Evolutionary conservation across 192 early-diverging fungal genomes (phyloP).

Genomic region (Mortierella claussenii): DNA sequence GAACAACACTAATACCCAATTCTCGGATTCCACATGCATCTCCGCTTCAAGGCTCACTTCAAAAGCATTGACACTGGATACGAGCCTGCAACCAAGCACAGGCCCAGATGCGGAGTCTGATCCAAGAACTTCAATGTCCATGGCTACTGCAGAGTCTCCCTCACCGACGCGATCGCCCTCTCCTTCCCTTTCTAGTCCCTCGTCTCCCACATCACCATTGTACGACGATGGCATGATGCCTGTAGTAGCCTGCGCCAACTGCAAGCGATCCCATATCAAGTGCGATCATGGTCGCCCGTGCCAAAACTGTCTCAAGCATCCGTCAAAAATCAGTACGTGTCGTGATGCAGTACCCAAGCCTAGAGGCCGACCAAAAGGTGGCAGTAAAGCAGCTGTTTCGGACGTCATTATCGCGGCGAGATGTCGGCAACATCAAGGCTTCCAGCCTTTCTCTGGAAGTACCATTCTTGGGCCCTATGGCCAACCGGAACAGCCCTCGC

Average conservation of each 20-base stretch:
- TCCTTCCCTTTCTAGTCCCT: constrained; percentile 7
- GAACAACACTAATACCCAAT: not conserved
- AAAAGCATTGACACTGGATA: not conserved
- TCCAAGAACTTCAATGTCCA: constrained; percentile 12
- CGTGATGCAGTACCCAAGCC: constrained; percentile 42
- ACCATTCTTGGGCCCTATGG: not conserved
- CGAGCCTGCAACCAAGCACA: not conserved
- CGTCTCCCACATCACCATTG: constrained; percentile 8
- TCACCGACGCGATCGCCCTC: constrained; percentile 18
- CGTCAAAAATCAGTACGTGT: constrained; percentile 24
- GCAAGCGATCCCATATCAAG: constrained; percentile 50
- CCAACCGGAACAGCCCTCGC: not conserved
- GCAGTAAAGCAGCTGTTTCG: constrained; percentile 17
- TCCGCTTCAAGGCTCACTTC: too few relatives aligned
- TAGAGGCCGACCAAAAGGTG: constrained; percentile 41
- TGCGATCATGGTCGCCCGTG: constrained; percentile 44
- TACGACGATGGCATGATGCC: constrained; percentile 24
- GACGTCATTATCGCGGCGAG: not conserved
- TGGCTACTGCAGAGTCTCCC: constrained; percentile 8
- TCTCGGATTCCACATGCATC: not conserved
- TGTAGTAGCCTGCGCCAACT: constrained; percentile 33
- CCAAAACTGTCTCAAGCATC: constrained; percentile 42
- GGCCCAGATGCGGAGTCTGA: not conserved
- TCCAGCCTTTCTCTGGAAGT: constrained; percentile 1
- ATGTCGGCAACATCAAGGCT: constrained; percentile 9